Conservation (phyloP, 2,329 filamentous ascomycete species). For the Penicillium glabrum region DNA sequence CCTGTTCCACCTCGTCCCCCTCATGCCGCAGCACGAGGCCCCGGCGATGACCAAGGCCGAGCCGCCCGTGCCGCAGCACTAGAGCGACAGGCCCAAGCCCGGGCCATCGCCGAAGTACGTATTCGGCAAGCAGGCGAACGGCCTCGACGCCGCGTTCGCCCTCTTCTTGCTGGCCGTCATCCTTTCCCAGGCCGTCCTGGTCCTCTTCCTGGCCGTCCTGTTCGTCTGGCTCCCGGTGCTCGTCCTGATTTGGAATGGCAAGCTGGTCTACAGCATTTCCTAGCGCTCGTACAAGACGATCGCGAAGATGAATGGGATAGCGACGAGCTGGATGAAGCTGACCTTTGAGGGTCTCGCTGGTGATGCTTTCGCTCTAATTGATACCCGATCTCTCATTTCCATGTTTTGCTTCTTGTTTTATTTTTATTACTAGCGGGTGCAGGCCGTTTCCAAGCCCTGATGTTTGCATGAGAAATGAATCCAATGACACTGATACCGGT, state of each 20-base stretch:
- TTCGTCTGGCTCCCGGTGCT: not conserved
- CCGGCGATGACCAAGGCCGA: conserved; percentile 26
- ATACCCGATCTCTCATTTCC: not conserved
- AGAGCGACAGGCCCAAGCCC: conserved; percentile 40
- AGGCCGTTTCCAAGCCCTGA: not conserved
- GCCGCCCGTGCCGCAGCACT: conserved; percentile 38
- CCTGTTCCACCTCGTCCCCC: conserved; percentile 38
- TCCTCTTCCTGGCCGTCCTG: not conserved
- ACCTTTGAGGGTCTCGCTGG: not conserved
- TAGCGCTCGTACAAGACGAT: conserved; percentile 53
- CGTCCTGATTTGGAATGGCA: conserved; percentile 11
- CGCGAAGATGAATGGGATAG: conserved; percentile 61
- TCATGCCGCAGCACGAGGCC: conserved; percentile 26
- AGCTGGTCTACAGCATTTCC: conserved; percentile 51
- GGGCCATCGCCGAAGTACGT: conserved; percentile 39
- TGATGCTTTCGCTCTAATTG: not conserved
- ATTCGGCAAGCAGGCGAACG: conserved; percentile 26
- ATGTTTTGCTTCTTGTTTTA: not conserved
- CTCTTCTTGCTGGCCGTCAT: not conserved
- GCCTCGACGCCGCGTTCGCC: conserved; percentile 1
- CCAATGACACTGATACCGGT: not conserved
- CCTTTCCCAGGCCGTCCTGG: not conserved
- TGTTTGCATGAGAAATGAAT: conserved; percentile 2
- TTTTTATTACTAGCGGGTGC: not conserved
- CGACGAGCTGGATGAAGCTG: conserved; percentile 53